These are phyloP conservation scores for Alloteropsis semialata DNA, from an alignment of 176 grass and related monocot genomes.

Conservation along the genomic window DNA sequence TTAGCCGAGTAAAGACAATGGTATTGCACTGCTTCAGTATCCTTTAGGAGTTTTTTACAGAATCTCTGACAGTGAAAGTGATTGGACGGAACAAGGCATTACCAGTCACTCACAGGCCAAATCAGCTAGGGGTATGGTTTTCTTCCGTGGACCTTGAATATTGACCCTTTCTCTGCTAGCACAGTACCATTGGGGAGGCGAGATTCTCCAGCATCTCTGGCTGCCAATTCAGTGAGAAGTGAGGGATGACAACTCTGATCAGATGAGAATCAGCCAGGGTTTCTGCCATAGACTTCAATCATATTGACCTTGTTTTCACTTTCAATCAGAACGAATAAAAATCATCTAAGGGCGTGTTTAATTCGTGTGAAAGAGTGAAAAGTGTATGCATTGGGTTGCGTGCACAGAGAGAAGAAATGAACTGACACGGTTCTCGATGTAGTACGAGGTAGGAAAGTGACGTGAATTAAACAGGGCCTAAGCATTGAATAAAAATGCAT, in stretches of 20 bases:
- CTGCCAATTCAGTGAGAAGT: too few species aligned
- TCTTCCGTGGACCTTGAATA: constrained; percentile 2
- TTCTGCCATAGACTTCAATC: background rate
- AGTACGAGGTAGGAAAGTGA: too few species aligned
- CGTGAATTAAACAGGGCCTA: too few species aligned
- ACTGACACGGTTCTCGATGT: too few species aligned
- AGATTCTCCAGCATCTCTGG: background rate
- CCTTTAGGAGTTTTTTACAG: too few species aligned
- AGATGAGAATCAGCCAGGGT: background rate
- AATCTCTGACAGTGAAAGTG: constrained; percentile 1
- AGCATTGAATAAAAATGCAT: background rate
- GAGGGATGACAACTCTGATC: background rate
- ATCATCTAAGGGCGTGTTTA: too few species aligned
- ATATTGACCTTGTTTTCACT: background rate
- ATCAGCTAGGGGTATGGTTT: background rate
- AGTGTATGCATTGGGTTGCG: too few species aligned
- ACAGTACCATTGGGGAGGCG: too few species aligned
- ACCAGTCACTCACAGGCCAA: background rate
- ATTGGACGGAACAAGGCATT: constrained; percentile 11
- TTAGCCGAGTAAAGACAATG: too few species aligned
- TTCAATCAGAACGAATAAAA: background rate
- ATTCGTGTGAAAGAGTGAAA: too few species aligned
- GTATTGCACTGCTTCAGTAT: background rate
- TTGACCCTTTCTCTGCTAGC: background rate
- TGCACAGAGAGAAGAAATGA: too few species aligned